Base-by-base conservation (phyloP, 371 early-diverging fungal genomes). In the Rhizopus sp. region DNA sequence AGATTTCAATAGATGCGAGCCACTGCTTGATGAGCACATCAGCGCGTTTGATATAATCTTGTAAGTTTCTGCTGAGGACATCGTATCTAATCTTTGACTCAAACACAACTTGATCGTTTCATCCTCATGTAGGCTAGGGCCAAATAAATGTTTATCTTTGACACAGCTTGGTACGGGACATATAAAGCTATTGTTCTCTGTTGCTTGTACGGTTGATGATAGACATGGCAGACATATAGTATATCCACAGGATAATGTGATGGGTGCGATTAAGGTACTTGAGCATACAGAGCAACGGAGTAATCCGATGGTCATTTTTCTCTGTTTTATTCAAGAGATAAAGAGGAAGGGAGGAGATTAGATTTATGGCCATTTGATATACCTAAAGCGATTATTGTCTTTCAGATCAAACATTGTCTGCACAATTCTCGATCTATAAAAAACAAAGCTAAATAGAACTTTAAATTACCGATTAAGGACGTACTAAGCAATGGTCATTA, bases 231-330 rank as follows among this genome's bases (percentile, higher is more conserved):
- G 64, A 34, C 81, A 81, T 17, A 77, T 50, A 4, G 77, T 71
- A 46, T 66, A 69, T 9, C 81, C 81, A 23, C 81, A 81, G 3
- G 81, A 78, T 0, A 81, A 62, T 3, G 79, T 78, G 10, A 77
- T 53, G 7, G 81, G 81, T 7, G 58, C 53, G 1, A 41, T 29
- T 7, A 81, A 55, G 5, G 60, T 55, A 7, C 63, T 35, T 33
- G 60, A 55, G 41, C 81, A 81, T 13, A 60, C 68, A 15, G 69
- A 59, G 38, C 69, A 66, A 70, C 23, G 23, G 23, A 23, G 2
- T 23, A 23, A 23, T 23, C 23, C 23, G 23, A 23, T 23, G 23
- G 23, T 23, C 23, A 23, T 23, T 23, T 23, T 23, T 23, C 23
- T 23, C 23, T 23, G 23, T 1, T 2, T 23, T 23, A 23, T 23